Conservation (phyloP, 352 stramenopile species). For the Globisporangium ultimum region DNA sequence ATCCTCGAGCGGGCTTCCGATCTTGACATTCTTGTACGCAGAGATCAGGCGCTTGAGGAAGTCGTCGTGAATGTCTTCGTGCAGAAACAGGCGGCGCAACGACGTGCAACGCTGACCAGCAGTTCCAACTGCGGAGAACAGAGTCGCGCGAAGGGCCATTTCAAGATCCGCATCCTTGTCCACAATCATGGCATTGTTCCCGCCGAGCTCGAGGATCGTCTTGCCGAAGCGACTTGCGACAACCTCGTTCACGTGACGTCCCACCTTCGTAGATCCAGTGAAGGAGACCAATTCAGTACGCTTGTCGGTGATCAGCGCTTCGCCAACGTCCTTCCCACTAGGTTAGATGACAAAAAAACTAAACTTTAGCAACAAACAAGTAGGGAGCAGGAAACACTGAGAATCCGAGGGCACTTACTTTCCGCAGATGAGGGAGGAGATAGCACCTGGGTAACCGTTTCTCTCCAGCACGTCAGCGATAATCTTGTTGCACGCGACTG, state of each 20-base stretch:
- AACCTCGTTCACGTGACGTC: constrained; percentile 82
- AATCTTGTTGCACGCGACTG: constrained; percentile 90
- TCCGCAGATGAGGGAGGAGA: constrained; percentile 84
- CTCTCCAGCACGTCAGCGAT: constrained; percentile 85
- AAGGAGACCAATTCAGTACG: constrained; percentile 90
- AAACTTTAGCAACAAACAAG: not conserved
- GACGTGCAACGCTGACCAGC: constrained; percentile 92
- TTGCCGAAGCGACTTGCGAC: constrained; percentile 90
- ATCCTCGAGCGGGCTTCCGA: constrained; percentile 85
- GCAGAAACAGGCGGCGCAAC: constrained; percentile 88
- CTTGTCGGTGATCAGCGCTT: constrained; percentile 84
- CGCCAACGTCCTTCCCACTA: constrained; percentile 76
- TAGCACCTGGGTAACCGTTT: constrained; percentile 79
- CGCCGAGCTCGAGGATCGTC: constrained; percentile 89
- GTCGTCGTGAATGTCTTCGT: constrained; percentile 89
- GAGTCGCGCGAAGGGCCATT: constrained; percentile 84
- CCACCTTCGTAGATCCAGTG: constrained; percentile 88
- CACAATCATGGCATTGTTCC: constrained; percentile 95
- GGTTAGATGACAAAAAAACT: not conserved
- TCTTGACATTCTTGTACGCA: constrained; percentile 87
- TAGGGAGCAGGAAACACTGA: not conserved
- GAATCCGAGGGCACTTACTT: constrained; percentile 19
- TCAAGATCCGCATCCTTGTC: constrained; percentile 89
- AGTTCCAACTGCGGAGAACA: constrained; percentile 91
- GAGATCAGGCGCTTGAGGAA: constrained; percentile 81